Evolutionary conservation across 192 early-diverging fungal species (phyloP).

Genomic region (Coemansia sp.): DNA sequence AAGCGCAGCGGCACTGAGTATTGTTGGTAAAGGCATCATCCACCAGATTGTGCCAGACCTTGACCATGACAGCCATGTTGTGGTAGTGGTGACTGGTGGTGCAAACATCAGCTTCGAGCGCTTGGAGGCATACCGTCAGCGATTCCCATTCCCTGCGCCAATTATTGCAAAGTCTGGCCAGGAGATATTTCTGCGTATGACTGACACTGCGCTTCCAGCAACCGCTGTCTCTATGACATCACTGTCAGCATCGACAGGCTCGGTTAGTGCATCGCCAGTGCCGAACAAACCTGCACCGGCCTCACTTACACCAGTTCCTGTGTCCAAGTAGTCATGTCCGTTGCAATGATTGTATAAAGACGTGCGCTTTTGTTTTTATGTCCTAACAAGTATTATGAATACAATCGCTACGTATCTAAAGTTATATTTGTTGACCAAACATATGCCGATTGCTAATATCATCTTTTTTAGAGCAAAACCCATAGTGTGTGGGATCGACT

Average conservation of each 20-base stretch:
- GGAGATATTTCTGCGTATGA: conserved; percentile 62
- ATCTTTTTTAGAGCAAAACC: no score
- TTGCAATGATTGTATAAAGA: neutral
- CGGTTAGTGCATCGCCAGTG: conserved; percentile 3
- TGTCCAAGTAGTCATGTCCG: neutral
- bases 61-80: conserved; percentile 58
- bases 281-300: neutral
- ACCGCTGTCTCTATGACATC: neutral
- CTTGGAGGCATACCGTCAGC: conserved; percentile 59
- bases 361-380: no score
- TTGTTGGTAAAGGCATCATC: conserved; percentile 62
- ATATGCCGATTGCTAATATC: no score
- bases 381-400: no score
- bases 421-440: no score
- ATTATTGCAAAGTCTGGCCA: conserved; percentile 70
- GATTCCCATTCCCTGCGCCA: conserved; percentile 61
- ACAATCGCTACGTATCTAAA: no score
- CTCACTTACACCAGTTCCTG: neutral
- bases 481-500: no score
- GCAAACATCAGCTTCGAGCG: conserved; percentile 64
- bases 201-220: conserved; percentile 24
- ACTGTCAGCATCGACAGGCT: neutral
- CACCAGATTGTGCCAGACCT: conserved; percentile 64
- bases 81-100: conserved; percentile 70
- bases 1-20: conserved; percentile 62